Evolutionary conservation across 2,329 filamentous ascomycete species (phyloP), one percentile per base, ranked within the genome.

Genomic region (Calonectria honghensis): DNA sequence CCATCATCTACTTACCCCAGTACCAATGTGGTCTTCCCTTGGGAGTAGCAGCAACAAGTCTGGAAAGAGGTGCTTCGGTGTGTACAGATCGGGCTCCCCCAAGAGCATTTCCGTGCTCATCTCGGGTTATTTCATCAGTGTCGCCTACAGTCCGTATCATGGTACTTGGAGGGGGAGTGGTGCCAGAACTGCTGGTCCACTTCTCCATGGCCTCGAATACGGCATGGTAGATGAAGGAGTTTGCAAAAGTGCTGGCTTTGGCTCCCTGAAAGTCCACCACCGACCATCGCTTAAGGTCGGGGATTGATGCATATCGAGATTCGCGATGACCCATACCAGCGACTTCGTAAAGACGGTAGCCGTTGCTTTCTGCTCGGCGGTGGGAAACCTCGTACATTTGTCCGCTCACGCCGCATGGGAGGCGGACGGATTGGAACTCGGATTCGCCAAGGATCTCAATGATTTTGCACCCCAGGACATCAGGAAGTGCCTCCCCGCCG

Each of bases 151-250:
- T 76, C 45, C 67, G 18, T 2, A 76, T n/a, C 20, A 51, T 74
- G n/a, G 50, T 29, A 20, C 74, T 68, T 13, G 68, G 54, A 37
- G 75, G 70, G 13, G 75, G 75, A 5, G 37, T 13, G 13, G 45
- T 68, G 24, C 16, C 39, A 16, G 3, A 1, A 6, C 50, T 31
- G 31, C 68, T 24, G n/a, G 70, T 77, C 75, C 75, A 78, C 54
- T 73, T 74, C 64, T 75, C 73, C 50, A 76, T 66, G 4, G 54
- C 54, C 32, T 78, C 76, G 31, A 78, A 78, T 0, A 78, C 68
- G 3, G 76, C 75, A 52, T 78, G 76, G n/a, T 78, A 78, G 20
- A 78, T 76, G 39, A 78, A 78, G 0, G 75, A 75, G 41, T 78
- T 76, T 2, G 75, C 37, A 71, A 78, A 78, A 1, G 73, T 75